Evolutionary conservation across 1,139 yeast species (phyloP).

Genomic region (Geotrichum macrosporum): DNA sequence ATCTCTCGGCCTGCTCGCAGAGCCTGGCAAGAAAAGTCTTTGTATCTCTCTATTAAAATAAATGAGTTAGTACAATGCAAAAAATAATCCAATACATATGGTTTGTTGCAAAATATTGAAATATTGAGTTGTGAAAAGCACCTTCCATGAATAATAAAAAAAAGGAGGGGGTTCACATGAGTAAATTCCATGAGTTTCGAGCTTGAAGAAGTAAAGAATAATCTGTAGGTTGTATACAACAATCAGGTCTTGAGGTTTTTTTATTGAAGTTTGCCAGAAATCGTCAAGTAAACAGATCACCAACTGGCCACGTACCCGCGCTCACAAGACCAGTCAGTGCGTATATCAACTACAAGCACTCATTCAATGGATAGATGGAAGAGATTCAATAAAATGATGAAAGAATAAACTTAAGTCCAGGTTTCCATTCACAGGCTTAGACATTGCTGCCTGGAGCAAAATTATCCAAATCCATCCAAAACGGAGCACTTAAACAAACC

Average conservation of each 20-base stretch:
- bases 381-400: background rate
- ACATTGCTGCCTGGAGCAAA: too few relatives aligned
- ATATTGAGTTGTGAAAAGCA: too few relatives aligned
- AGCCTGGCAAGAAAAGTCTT: slow-evolving; percentile 95
- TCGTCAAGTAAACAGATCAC: background rate
- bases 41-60: slow-evolving; percentile 71
- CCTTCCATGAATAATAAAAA: too few relatives aligned
- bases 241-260: background rate
- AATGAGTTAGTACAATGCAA: slow-evolving; percentile 5
- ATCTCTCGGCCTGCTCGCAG: slow-evolving; percentile 99
- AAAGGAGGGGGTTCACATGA: too few relatives aligned
- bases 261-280: background rate
- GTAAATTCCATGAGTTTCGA: too few relatives aligned
- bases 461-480: too few relatives aligned
- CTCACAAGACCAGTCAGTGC: background rate
- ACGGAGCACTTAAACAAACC: too few relatives aligned
- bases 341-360: background rate
- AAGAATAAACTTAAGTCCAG: background rate
- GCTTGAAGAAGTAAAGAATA: too few relatives aligned
- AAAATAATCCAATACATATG: background rate
- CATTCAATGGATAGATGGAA: too few relatives aligned
- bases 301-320: background rate
- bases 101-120: background rate
- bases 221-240: too few relatives aligned
- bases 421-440: too few relatives aligned